Base-by-base conservation (phyloP, 208 protist species). In the Jaenimonas drosophilae region DNA sequence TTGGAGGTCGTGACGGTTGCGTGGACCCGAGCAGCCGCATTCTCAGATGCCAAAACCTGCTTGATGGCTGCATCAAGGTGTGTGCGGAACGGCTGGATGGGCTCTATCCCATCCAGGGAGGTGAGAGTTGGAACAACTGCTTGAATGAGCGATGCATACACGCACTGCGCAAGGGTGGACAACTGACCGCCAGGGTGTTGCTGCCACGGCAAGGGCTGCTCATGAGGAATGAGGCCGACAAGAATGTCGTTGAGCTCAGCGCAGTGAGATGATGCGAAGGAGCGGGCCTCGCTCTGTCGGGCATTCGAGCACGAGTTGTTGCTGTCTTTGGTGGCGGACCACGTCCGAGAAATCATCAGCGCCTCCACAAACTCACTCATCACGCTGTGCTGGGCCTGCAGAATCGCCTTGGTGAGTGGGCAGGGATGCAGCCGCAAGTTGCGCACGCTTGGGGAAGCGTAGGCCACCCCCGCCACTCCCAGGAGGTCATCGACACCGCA, bases 101-200 rank as follows among this genome's bases (percentile, higher is more conserved):
- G n/a, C 11, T 70, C 23, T 20, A 19, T 45, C 14, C 29, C 65
- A 40, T 78, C 69, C 2, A 72, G 4, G 4, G 58, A 26, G 9
- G 11, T 20, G 26, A 78, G 37, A 4, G 51, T 41, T 17, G 67
- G 76, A 27, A 74, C 46, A 1, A 79, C 56, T 26, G 68, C 61
- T 5, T 57, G 55, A 6, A 84, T n/a, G 20, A 79, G 53, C 11
- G 68, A 31, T 1, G 63, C 71, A 41, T 75, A 80, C 16, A 80
- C 23, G 27, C 59, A 56, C 19, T 51, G 16, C 0, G 29, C 16
- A 20, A 60, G 12, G 11, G 56, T n/a, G 3, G 33, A 23, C 7
- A 54, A 21, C n/a, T 37, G 12, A 12, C 9, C 43, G 14, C 36
- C 12, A 27, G 17, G 7, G n/a, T 7, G 9, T 17, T 23, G 14